Base-by-base conservation (phyloP, 2,329 filamentous ascomycete genomes). In the Blastomyces parvus region DNA sequence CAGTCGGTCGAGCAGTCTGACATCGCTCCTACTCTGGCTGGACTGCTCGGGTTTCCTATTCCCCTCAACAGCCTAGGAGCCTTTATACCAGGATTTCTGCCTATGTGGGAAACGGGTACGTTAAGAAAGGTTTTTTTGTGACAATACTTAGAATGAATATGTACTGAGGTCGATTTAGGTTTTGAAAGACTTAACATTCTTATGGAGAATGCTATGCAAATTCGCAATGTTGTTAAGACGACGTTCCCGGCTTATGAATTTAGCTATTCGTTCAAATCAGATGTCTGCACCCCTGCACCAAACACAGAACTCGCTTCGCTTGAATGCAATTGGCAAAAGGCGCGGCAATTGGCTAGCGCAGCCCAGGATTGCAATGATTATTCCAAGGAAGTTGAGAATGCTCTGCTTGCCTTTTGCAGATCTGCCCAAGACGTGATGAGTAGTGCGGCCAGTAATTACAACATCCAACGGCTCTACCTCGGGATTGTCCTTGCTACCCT, bases 21-120 rank as follows among this genome's bases (percentile, higher is more conserved):
- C 74, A 83, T 99, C 64, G 91, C 90, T 0, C 92, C 94, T 1
- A 97, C 93, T 0, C 79, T 99, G 27, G 91, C 90, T 13, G 91
- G 88, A 0, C 79, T 99, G 38, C 81, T 99, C 55, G 92, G 92
- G 0, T 88, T 99, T 67, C 93, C 94, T 0, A 82, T 95, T 0
- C 90, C 94, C 0, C 86, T 87, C 74, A 99, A 99, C 72, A 97
- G 91, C 66, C 79, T 99, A 0, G 94, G 94, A 0, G 86, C 91
- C 1, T 87, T 97, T 65, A 91, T 97, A 59, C 81, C 85, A 0
- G 85, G 91, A 6, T 88, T 99, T 67, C 78, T 96, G 19, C 80
- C 83, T 0, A 85, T 97, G 67, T 97, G 91, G 91, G 73, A 83
- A 14, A 73, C 82, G 50, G 78, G 87, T 89, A 77, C 71, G 77